Evolutionary conservation across 2,329 filamentous ascomycete species (phyloP).

Genomic region (Colletotrichum sp.): DNA sequence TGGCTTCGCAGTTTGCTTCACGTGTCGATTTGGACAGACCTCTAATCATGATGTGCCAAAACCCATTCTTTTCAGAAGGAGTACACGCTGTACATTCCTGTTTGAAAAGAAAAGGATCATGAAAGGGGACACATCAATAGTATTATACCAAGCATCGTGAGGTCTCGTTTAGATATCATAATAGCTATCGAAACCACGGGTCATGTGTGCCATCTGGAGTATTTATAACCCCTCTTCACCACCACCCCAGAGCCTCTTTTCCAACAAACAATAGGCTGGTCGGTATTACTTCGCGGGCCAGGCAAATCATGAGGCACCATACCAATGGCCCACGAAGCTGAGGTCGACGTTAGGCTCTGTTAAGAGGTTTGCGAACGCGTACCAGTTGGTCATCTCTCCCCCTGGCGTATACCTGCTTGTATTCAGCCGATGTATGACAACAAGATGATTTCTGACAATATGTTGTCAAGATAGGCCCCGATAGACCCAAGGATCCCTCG

Average conservation of each 20-base stretch:
- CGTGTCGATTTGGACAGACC: too few species aligned
- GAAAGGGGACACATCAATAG: not conserved
- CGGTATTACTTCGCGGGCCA: too few species aligned
- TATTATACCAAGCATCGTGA: too few species aligned
- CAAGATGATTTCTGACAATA: not conserved
- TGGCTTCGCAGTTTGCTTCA: not conserved
- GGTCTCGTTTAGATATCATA: not conserved
- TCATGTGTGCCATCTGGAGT: not conserved
- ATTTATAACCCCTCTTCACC: not conserved
- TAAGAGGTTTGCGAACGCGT: too few species aligned
- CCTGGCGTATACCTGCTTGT: not conserved
- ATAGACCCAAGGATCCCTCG: not conserved
- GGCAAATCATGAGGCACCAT: too few species aligned
- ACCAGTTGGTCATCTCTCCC: too few species aligned
- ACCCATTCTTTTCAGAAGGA: too few species aligned
- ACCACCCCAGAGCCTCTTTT: too few species aligned
- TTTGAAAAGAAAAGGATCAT: too few species aligned
- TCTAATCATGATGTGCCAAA: too few species aligned
- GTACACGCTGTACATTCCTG: too few species aligned
- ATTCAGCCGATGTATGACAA: rapidly evolving
- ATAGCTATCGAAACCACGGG: not conserved
- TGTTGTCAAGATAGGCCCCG: not conserved
- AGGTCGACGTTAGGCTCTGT: not conserved
- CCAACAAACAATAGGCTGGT: too few species aligned
- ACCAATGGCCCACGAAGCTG: not conserved